Conservation (phyloP, 345 rosid genomes). For the Streptanthus diversifolius region DNA sequence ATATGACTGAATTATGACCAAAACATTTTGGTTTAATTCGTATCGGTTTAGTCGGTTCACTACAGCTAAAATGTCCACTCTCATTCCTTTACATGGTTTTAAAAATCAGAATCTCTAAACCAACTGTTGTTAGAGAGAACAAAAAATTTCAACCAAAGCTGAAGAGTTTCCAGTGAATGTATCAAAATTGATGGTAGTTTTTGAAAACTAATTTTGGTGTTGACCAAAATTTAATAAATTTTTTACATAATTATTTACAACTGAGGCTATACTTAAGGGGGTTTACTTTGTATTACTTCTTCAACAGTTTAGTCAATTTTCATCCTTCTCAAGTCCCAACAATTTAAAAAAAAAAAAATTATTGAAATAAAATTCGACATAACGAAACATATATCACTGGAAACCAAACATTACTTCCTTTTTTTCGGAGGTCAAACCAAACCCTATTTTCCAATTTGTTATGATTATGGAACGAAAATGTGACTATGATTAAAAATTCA, state of each 20-base stretch:
- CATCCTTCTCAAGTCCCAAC: background rate
- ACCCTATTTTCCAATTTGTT: background rate
- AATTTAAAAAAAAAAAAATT: background rate
- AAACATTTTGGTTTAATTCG: background rate
- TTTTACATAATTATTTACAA: background rate
- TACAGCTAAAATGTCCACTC: background rate
- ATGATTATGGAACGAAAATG: background rate
- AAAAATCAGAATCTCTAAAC: background rate
- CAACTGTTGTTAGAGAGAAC: background rate
- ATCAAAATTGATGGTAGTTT: background rate
- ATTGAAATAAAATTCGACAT: background rate
- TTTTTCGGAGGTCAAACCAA: background rate
- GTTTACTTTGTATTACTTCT: background rate
- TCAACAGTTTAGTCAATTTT: background rate
- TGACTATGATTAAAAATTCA: slow-evolving; percentile 1
- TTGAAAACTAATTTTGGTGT: background rate
- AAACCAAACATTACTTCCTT: background rate
- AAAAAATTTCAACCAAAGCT: background rate
- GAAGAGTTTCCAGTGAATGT: background rate
- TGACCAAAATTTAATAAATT: background rate
- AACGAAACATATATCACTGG: background rate
- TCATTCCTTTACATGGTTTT: background rate
- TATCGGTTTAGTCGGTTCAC: background rate
- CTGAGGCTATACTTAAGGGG: background rate
- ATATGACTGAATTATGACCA: too few species aligned